These are phyloP conservation scores for Apiospora phragmitis DNA, from an alignment of 2,329 filamentous ascomycete species.

Conservation along the genomic window DNA sequence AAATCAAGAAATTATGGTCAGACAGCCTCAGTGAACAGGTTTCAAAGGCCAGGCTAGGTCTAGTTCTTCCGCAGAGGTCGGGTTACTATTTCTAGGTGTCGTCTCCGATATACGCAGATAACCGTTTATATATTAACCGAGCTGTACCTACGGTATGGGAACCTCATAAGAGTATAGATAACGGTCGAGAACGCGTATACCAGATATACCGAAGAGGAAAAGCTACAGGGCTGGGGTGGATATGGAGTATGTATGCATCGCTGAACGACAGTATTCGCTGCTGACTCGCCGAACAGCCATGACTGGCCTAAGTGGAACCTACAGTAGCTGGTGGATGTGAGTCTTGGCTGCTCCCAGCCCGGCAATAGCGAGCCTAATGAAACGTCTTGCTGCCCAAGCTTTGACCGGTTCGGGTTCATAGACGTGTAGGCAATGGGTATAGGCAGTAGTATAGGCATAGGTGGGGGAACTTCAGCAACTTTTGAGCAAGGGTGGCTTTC, in stretches of 20 bases:
- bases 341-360: background rate
- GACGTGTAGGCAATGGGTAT: background rate
- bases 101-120: background rate
- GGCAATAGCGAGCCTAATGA: slow-evolving; percentile 4
- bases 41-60: background rate
- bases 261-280: background rate
- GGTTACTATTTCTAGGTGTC: background rate
- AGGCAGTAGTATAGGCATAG: background rate
- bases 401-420: background rate
- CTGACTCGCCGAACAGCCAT: background rate
- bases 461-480: background rate
- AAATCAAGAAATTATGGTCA: background rate
- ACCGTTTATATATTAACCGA: background rate
- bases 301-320: slow-evolving; percentile 6
- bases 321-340: slow-evolving; percentile 4
- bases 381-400: slow-evolving; percentile 7
- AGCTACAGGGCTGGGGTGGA: slow-evolving; percentile 4
- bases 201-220: background rate
- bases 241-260: background rate
- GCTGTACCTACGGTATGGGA: background rate
- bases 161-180: background rate
- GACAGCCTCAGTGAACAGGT: background rate
- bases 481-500: background rate
- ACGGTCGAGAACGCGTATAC: slow-evolving; percentile 1
- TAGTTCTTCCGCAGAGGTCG: background rate